These are phyloP conservation scores for Brettanomyces anomalus DNA, from an alignment of 805 yeast species.

Conservation along the genomic window DNA sequence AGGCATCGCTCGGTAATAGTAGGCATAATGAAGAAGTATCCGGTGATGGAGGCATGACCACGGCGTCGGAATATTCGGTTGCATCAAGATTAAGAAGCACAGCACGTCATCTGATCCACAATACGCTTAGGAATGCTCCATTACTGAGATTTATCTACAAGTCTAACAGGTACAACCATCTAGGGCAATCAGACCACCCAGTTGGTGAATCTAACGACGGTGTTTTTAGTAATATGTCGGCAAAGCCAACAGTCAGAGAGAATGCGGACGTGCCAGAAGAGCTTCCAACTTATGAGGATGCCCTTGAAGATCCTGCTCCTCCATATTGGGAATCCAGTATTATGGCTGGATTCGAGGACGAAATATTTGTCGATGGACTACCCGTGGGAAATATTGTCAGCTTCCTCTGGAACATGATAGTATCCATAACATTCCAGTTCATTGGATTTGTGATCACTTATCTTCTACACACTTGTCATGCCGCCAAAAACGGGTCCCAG, in stretches of 20 bases:
- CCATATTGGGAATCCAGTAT: constrained; percentile 94
- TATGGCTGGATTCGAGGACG: constrained; percentile 76
- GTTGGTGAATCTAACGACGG: constrained; percentile 60
- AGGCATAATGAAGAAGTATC: too few species aligned
- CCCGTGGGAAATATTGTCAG: constrained; percentile 92
- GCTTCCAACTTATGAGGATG: constrained; percentile 88
- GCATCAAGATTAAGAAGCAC: constrained; percentile 5
- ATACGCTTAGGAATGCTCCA: constrained; percentile 22
- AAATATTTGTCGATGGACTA: constrained; percentile 86
- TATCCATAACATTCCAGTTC: constrained; percentile 86
- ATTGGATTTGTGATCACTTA: constrained; percentile 90
- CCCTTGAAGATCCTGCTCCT: constrained; percentile 88
- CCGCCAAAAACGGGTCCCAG: constrained; percentile 91
- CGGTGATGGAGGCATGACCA: too few species aligned
- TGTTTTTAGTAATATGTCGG: constrained; percentile 84
- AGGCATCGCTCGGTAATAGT: too few species aligned
- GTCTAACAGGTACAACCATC: constrained; percentile 16
- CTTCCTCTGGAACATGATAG: constrained; percentile 82
- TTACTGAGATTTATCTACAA: constrained; percentile 18
- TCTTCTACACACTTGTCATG: constrained; percentile 89
- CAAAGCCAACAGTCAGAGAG: constrained; percentile 50
- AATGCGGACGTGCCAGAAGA: constrained; percentile 49
- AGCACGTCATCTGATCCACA: constrained; percentile 5
- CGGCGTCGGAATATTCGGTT: neutral
- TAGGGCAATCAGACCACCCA: constrained; percentile 4